These are phyloP conservation scores for Cucumis melo DNA, from an alignment of 306 rosid species.

Conservation along the genomic window DNA sequence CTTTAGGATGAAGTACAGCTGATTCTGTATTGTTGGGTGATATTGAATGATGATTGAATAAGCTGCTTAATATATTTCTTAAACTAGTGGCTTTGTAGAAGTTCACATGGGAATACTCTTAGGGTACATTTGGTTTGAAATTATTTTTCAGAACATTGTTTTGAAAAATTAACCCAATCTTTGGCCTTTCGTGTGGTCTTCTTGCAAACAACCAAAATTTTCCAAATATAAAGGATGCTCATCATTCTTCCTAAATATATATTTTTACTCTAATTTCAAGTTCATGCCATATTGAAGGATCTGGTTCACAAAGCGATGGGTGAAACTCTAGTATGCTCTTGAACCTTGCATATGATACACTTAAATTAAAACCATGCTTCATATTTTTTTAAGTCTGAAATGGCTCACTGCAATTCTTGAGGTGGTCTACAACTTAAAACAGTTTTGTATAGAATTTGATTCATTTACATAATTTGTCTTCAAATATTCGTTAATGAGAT, in stretches of 20 bases:
- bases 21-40: not conserved
- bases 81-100: not conserved
- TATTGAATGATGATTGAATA: not conserved
- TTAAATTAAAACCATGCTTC: not conserved
- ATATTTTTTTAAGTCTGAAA: not conserved
- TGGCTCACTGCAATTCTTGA: not conserved
- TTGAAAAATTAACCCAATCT: not conserved
- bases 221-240: not conserved
- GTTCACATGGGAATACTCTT: not conserved
- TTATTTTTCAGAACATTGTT: not conserved
- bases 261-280: constrained; percentile 30
- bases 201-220: not conserved
- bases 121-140: not conserved
- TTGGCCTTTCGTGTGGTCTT: not conserved
- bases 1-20: not conserved
- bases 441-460: not conserved
- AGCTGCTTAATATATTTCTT: not conserved
- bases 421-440: not conserved
- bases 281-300: constrained; percentile 59
- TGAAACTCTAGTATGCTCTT: constrained; percentile 57
- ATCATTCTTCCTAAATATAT: not conserved
- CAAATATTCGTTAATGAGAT: not conserved
- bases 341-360: not conserved
- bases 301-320: constrained; percentile 66
- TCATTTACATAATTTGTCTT: not conserved